These are phyloP conservation scores for Coprinellus aureogranulatus DNA, from an alignment of 768 basidiomycete genomes.

Conservation along the genomic window DNA sequence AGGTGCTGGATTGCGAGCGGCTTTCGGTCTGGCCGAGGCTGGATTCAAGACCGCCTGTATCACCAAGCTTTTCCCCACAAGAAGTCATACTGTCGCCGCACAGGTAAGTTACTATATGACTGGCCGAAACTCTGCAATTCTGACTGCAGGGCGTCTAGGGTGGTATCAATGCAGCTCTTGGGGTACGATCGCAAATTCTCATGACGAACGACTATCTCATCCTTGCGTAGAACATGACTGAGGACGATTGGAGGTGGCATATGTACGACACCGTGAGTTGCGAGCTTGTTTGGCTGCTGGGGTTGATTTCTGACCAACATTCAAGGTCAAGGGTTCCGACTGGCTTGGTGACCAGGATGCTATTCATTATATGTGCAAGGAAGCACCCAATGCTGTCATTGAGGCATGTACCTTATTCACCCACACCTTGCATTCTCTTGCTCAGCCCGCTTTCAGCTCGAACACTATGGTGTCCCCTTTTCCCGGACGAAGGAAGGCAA, in stretches of 20 bases:
- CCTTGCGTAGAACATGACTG: constrained; percentile 84
- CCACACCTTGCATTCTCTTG: not conserved
- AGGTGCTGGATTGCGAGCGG: constrained; percentile 96
- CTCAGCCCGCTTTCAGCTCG: constrained; percentile 57
- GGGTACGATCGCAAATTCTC: constrained; percentile 47
- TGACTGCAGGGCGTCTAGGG: constrained; percentile 51
- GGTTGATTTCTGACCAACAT: constrained; percentile 15
- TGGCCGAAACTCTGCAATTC: constrained; percentile 1
- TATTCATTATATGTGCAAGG: constrained; percentile 99
- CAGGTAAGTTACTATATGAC: constrained; percentile 52
- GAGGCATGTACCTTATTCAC: constrained; percentile 53
- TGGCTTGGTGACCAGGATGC: constrained; percentile 99
- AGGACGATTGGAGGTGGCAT: constrained; percentile 99
- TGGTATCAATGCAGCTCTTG: constrained; percentile 96
- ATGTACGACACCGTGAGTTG: constrained; percentile 89
- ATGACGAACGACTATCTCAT: constrained; percentile 5
- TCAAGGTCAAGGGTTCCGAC: constrained; percentile 95
- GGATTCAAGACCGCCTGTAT: constrained; percentile 99
- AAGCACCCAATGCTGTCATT: constrained; percentile 90
- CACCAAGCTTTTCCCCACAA: constrained; percentile 97
- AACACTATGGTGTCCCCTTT: constrained; percentile 98
- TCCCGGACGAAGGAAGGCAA: constrained; percentile 98
- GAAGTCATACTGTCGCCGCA: constrained; percentile 98
- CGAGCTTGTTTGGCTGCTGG: not conserved
- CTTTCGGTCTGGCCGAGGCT: constrained; percentile 96